Evolutionary conservation across 768 basidiomycete species (phyloP).

Genomic region (Auriscalpium vulgare): DNA sequence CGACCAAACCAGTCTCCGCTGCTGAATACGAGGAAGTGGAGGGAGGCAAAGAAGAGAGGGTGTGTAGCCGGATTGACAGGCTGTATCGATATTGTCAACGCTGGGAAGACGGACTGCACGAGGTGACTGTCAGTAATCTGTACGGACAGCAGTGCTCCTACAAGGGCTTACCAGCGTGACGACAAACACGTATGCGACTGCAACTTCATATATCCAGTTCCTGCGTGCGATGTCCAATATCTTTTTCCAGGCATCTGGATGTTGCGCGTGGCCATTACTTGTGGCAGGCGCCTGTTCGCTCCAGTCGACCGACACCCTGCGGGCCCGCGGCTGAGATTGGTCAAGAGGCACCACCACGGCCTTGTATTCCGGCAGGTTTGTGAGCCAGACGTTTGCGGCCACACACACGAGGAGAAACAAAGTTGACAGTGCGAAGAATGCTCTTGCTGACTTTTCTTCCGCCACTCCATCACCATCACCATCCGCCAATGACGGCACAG

Average conservation of each 20-base stretch:
- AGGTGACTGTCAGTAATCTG: constrained; percentile 4
- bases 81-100: constrained; percentile 71
- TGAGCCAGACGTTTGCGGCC: constrained; percentile 49
- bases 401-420: constrained; percentile 51
- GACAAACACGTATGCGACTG: constrained; percentile 67
- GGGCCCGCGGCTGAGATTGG: constrained; percentile 12
- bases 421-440: constrained; percentile 67
- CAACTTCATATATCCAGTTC: constrained; percentile 63
- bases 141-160: not conserved
- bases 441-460: constrained; percentile 61
- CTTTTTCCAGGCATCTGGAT: constrained; percentile 30
- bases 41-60: constrained; percentile 73
- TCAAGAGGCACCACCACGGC: constrained; percentile 43
- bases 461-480: constrained; percentile 40
- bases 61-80: constrained; percentile 60
- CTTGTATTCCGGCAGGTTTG: constrained; percentile 52
- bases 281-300: constrained; percentile 30
- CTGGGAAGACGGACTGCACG: constrained; percentile 74
- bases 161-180: constrained; percentile 62
- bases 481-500: not conserved
- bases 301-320: constrained; percentile 20
- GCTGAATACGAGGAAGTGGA: constrained; percentile 75
- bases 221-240: constrained; percentile 49
- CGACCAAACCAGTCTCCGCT: constrained; percentile 66
- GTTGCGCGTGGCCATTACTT: constrained; percentile 16